Conservation (phyloP, 805 yeast genomes). For the Metschnikowia peoriensis region DNA sequence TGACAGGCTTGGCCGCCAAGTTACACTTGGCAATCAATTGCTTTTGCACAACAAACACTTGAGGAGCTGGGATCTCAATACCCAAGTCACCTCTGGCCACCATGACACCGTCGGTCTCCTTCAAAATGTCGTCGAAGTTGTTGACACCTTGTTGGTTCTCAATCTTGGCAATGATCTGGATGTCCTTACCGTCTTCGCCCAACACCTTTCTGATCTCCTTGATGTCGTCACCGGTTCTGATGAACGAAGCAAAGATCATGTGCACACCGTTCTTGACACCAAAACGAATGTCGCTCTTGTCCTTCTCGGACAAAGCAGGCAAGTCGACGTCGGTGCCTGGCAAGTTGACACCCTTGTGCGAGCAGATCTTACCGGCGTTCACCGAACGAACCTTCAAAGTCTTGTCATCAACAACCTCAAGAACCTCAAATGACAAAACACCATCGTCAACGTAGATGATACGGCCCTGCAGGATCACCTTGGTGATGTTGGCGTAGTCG, state of each 20-base stretch:
- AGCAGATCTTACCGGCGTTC: conserved; percentile 92
- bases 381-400: conserved; percentile 85
- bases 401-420: conserved; percentile 73
- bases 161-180: conserved; percentile 95
- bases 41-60: conserved; percentile 97
- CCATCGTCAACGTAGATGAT: conserved; percentile 97
- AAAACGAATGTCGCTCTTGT: conserved; percentile 83
- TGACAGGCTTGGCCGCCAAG: conserved; percentile 98
- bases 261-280: conserved; percentile 98
- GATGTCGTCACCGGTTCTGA: conserved; percentile 92
- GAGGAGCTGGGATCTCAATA: conserved; percentile 98
- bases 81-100: conserved; percentile 99
- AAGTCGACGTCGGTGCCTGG: conserved; percentile 99
- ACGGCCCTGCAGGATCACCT: conserved; percentile 84
- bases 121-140: conserved; percentile 95
- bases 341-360: conserved; percentile 98
- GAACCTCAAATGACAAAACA: conserved; percentile 90
- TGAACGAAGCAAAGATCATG: conserved; percentile 98
- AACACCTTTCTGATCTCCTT: conserved; percentile 86
- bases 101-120: conserved; percentile 98
- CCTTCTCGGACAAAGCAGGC: conserved; percentile 97
- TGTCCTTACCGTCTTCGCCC: conserved; percentile 95
- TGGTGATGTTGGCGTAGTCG: conserved; percentile 95
- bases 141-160: conserved; percentile 99
- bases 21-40: conserved; percentile 98